A percentile compares a stretch with the other conserved stretches of the same genome.
Conservation (phyloP, 1,139 yeast genomes). For the Yamadazyma pseudoaaseri region DNA sequence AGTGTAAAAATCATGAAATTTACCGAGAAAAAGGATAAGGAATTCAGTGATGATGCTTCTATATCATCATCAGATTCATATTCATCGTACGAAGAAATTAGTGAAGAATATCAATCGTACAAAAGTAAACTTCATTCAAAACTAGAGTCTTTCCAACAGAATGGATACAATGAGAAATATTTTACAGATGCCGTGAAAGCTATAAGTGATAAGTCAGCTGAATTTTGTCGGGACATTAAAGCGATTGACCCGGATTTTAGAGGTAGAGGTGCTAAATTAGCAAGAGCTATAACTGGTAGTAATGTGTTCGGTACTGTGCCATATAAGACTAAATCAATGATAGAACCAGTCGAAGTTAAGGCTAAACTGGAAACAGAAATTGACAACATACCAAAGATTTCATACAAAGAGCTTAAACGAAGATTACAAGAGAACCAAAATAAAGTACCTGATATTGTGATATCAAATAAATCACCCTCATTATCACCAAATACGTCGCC, state of each 20-base stretch:
- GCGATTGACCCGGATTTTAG: constrained; percentile 40
- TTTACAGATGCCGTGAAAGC: constrained; percentile 30
- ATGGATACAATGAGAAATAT: constrained; percentile 26
- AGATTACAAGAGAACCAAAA: constrained; percentile 17
- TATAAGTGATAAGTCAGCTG: constrained; percentile 40
- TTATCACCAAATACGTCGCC: constrained; percentile 2
- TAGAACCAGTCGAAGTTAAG: constrained; percentile 28
- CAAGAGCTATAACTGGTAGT: constrained; percentile 47
- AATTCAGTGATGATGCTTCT: constrained; percentile 11
- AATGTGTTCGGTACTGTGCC: constrained; percentile 39
- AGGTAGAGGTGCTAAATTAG: constrained; percentile 46
- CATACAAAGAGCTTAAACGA: constrained; percentile 39
- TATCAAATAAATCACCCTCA: constrained; percentile 1
- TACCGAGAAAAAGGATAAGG: background rate
- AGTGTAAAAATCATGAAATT: background rate
- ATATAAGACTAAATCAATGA: constrained; percentile 42
- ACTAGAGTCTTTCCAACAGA: constrained; percentile 16
- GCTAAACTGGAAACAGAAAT: constrained; percentile 6
- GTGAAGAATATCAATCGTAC: constrained; percentile 31
- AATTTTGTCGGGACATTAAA: constrained; percentile 37
- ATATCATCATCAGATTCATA: constrained; percentile 31
- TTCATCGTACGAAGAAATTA: constrained; percentile 41
- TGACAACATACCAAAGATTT: constrained; percentile 19
- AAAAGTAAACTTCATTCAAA: constrained; percentile 21
- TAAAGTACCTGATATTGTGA: constrained; percentile 10